These are phyloP conservation scores for Pugionium dolabratum DNA, from an alignment of 345 rosid species.

Conservation along the genomic window DNA sequence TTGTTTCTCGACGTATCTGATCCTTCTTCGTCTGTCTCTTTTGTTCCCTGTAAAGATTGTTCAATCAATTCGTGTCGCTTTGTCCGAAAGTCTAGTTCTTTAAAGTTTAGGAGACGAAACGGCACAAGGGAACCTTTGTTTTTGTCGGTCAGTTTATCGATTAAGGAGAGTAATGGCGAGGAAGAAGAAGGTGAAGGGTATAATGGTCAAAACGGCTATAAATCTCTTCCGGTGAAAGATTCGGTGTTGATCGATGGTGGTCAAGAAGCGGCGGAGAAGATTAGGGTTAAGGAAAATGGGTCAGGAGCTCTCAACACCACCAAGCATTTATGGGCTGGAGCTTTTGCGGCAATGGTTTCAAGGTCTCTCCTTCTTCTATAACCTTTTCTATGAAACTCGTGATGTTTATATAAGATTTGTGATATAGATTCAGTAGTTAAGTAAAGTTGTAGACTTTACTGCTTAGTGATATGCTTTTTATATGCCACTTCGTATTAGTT, in stretches of 20 bases:
- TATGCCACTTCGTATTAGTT: slow-evolving; percentile 10
- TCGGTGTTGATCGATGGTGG: slow-evolving; percentile 19
- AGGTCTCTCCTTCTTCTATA: slow-evolving; percentile 48
- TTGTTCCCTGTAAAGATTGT: slow-evolving; percentile 24
- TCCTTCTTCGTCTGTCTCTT: slow-evolving; percentile 52
- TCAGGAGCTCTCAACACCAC: slow-evolving; percentile 46
- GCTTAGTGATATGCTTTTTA: not conserved
- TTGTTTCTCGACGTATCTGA: slow-evolving; percentile 54
- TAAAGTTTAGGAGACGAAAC: slow-evolving; percentile 37
- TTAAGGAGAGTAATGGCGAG: slow-evolving; percentile 49
- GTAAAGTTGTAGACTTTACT: slow-evolving; percentile 21
- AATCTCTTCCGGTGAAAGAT: slow-evolving; percentile 29
- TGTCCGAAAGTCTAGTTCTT: slow-evolving; percentile 36
- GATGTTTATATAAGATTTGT: not conserved
- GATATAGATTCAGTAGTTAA: slow-evolving; percentile 7
- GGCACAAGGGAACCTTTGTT: slow-evolving; percentile 48
- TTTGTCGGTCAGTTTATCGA: slow-evolving; percentile 68
- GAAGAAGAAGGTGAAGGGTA: slow-evolving; percentile 50
- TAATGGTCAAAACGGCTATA: slow-evolving; percentile 32
- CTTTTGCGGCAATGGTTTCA: slow-evolving; percentile 79
- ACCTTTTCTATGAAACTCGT: not conserved
- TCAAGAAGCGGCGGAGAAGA: slow-evolving; percentile 6
- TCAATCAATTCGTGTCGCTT: slow-evolving; percentile 29
- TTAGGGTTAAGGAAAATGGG: slow-evolving; percentile 32
- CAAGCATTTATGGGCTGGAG: slow-evolving; percentile 82